Percentiles rank a stretch among this genome's conserved stretches.
These are phyloP conservation scores for Chenopodium formosanum DNA, from an alignment of 148 eudicot species.

Conservation along the genomic window DNA sequence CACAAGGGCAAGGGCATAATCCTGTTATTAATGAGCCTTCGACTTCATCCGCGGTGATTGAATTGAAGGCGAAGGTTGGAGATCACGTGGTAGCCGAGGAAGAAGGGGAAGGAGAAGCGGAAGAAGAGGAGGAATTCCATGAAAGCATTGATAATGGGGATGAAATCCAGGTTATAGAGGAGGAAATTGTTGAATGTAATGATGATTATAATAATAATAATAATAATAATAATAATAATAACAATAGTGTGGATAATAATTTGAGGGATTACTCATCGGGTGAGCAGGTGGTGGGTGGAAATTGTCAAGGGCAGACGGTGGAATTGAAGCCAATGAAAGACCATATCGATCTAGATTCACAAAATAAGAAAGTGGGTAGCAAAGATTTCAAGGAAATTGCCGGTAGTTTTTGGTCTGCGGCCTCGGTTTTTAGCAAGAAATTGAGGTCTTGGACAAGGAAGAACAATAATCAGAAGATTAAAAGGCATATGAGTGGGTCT, in stretches of 20 bases:
- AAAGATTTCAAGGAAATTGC: conserved; percentile 48
- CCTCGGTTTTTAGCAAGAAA: conserved; percentile 87
- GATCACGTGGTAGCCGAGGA: conserved; percentile 10
- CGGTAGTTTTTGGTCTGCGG: conserved; percentile 79
- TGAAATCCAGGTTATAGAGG: conserved; percentile 23
- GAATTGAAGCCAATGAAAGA: conserved; percentile 75
- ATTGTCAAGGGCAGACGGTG: not conserved
- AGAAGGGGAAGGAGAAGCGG: conserved; percentile 31
- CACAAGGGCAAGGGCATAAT: not conserved
- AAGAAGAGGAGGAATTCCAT: conserved; percentile 29
- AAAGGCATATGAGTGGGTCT: conserved; percentile 29
- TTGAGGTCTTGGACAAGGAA: conserved; percentile 59
- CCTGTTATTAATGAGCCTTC: not conserved
- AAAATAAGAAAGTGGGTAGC: conserved; percentile 51
- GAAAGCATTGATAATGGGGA: conserved; percentile 31
- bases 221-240: too few species aligned
- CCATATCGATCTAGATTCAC: conserved; percentile 68
- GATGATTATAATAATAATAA: not conserved
- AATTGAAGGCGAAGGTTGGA: conserved; percentile 31
- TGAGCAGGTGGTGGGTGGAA: conserved; percentile 12
- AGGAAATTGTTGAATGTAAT: not conserved
- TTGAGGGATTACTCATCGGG: not conserved
- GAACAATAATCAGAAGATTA: conserved; percentile 45
- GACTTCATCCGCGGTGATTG: conserved; percentile 28
- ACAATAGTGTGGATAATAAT: not conserved